Conservation (phyloP, 2,329 filamentous ascomycete species). For the Fusarium sp. region DNA sequence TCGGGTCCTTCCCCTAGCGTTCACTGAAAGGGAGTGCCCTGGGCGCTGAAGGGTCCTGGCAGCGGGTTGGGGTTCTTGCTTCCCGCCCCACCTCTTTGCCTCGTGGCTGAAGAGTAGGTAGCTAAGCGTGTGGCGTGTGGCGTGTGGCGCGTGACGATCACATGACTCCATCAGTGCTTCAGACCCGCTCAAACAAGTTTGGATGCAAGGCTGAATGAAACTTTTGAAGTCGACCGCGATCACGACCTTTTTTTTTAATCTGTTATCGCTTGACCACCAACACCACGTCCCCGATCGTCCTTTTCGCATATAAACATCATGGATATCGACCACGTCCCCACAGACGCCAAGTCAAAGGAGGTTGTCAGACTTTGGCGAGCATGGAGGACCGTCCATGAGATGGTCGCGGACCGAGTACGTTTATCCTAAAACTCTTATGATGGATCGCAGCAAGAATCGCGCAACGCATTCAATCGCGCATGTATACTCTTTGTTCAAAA, state of each 20-base stretch:
- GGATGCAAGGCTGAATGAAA: conserved; percentile 47
- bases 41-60: conserved; percentile 8
- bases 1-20: conserved; percentile 40
- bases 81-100: conserved; percentile 19
- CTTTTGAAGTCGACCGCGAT: conserved; percentile 39
- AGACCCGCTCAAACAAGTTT: conserved; percentile 38
- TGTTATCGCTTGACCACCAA: conserved; percentile 11
- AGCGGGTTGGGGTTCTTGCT: conserved; percentile 22
- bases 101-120: conserved; percentile 10
- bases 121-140: background rate
- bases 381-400: conserved; percentile 92
- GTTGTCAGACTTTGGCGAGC: conserved; percentile 86
- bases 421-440: conserved; percentile 14
- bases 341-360: conserved; percentile 63
- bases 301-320: conserved; percentile 39
- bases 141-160: conserved; percentile 33
- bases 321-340: conserved; percentile 57
- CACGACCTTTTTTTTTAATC: conserved; percentile 18
- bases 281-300: conserved; percentile 13
- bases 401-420: conserved; percentile 87
- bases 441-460: conserved; percentile 7
- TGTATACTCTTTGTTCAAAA: background rate
- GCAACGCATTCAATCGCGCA: conserved; percentile 4
- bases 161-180: conserved; percentile 34
- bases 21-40: conserved; percentile 23